A percentile compares a stretch with the other conserved stretches of the same genome.
phyloP scores from a whole-genome alignment of 2,329 filamentous ascomycete genomes.

The Arthroderma sp. region DNA sequence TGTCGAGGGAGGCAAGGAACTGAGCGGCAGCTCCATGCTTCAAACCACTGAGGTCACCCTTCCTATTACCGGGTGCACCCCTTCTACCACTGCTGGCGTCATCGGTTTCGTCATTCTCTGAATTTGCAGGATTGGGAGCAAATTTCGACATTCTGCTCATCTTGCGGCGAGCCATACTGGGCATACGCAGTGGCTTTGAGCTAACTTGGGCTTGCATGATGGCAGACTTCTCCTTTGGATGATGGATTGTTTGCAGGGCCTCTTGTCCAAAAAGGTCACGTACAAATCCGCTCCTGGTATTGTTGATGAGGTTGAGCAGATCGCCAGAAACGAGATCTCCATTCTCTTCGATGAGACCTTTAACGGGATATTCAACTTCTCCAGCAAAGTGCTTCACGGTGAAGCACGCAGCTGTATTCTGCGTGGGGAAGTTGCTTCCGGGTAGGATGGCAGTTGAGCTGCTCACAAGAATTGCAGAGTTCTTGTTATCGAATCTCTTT shows the following conservation, averaged over 20 bases:
- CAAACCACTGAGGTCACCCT: conserved; percentile 25
- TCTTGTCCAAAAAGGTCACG: conserved; percentile 91
- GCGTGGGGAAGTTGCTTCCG: conserved; percentile 79
- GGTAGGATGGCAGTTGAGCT: conserved; percentile 63
- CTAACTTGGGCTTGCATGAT: conserved; percentile 95
- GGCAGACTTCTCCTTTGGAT: conserved; percentile 77
- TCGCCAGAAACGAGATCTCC: conserved; percentile 93
- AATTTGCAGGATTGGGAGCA: conserved; percentile 25
- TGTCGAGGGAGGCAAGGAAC: conserved; percentile 78
- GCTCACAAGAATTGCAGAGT: conserved; percentile 72
- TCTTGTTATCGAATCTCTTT: conserved; percentile 90
- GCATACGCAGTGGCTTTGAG: conserved; percentile 84
- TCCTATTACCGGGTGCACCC: conserved; percentile 19
- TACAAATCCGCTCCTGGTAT: conserved; percentile 79
- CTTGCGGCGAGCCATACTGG: conserved; percentile 80
- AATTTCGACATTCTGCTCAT: conserved; percentile 43
- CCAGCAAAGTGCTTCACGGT: conserved; percentile 92
- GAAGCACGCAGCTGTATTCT: conserved; percentile 69
- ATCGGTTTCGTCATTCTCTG: conserved; percentile 15
- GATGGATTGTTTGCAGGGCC: conserved; percentile 80
- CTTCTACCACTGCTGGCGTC: conserved; percentile 12
- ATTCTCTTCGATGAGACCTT: conserved; percentile 84
- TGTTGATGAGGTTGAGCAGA: conserved; percentile 83
- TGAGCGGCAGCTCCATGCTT: conserved; percentile 84
- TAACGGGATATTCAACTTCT: conserved; percentile 85